Percentiles rank a stretch among this genome's conserved stretches.
phyloP scores from a whole-genome alignment of 805 yeast genomes.

The Saccharomyces mikatae region DNA sequence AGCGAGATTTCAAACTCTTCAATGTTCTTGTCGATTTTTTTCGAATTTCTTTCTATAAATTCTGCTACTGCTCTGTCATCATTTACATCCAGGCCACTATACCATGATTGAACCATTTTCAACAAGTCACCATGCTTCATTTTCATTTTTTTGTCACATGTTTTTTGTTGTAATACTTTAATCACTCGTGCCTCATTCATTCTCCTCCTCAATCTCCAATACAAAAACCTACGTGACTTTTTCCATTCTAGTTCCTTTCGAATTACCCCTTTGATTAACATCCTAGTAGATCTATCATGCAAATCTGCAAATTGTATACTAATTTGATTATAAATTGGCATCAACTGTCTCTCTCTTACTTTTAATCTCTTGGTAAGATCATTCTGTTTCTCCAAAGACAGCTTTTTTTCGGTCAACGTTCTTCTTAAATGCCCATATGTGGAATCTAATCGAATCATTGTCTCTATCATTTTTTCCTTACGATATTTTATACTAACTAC shows the following conservation, averaged over 20 bases:
- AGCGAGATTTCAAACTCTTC: slow-evolving; percentile 2
- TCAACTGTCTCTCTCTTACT: slow-evolving; percentile 65
- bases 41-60: background rate
- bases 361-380: slow-evolving; percentile 54
- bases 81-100: background rate
- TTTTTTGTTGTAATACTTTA: slow-evolving; percentile 56
- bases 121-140: slow-evolving; percentile 25
- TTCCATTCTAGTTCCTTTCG: slow-evolving; percentile 76
- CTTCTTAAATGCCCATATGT: slow-evolving; percentile 59
- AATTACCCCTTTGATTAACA: slow-evolving; percentile 88
- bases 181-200: slow-evolving; percentile 80
- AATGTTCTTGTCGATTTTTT: background rate
- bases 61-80: background rate
- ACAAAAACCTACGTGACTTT: slow-evolving; percentile 84
- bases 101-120: background rate
- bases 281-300: slow-evolving; percentile 92
- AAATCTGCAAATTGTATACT: slow-evolving; percentile 93
- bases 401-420: slow-evolving; percentile 43
- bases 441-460: slow-evolving; percentile 81
- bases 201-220: slow-evolving; percentile 95
- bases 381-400: slow-evolving; percentile 57
- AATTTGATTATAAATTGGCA: slow-evolving; percentile 83
- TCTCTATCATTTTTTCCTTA: slow-evolving; percentile 74
- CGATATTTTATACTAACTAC: slow-evolving; percentile 96
- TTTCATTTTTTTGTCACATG: slow-evolving; percentile 22